A percentile compares a stretch with the other conserved stretches of the same genome.
Conservation (phyloP, 345 rosid species). For the Kandelia obovata region DNA sequence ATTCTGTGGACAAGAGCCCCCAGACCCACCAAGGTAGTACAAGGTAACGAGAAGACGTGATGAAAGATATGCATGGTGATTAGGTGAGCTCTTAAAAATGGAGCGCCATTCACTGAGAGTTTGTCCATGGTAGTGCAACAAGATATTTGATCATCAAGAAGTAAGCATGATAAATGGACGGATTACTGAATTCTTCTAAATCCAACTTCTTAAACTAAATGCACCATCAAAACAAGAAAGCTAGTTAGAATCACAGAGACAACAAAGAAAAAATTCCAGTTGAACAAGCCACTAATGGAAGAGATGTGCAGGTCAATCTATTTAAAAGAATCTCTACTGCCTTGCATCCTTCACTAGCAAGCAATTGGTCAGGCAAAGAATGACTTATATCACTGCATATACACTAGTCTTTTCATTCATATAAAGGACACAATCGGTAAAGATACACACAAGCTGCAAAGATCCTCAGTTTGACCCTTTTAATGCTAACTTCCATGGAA, state of each 20-base stretch:
- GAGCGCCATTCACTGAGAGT: too few relatives aligned
- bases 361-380: slow-evolving; percentile 8
- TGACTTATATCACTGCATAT: slow-evolving; percentile 6
- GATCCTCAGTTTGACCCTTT: slow-evolving; percentile 28
- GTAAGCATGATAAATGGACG: not conserved
- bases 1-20: too few relatives aligned
- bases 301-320: not conserved
- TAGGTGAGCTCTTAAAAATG: too few relatives aligned
- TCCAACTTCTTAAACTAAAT: too few relatives aligned
- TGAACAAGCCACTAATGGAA: not conserved
- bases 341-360: slow-evolving; percentile 14
- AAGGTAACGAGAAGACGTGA: too few relatives aligned
- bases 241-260: not conserved
- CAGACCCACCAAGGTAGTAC: too few relatives aligned
- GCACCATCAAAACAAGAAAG: not conserved
- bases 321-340: not conserved
- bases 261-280: not conserved
- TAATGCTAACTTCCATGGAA: slow-evolving; percentile 27
- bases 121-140: too few relatives aligned
- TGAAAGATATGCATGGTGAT: too few relatives aligned
- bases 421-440: slow-evolving; percentile 9
- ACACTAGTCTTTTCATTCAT: slow-evolving; percentile 10
- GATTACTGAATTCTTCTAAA: not conserved
- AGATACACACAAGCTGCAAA: slow-evolving; percentile 15
- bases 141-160: too few relatives aligned